Base-by-base conservation (phyloP, 2,329 filamentous ascomycete species). In the Pyrenophora graminea region DNA sequence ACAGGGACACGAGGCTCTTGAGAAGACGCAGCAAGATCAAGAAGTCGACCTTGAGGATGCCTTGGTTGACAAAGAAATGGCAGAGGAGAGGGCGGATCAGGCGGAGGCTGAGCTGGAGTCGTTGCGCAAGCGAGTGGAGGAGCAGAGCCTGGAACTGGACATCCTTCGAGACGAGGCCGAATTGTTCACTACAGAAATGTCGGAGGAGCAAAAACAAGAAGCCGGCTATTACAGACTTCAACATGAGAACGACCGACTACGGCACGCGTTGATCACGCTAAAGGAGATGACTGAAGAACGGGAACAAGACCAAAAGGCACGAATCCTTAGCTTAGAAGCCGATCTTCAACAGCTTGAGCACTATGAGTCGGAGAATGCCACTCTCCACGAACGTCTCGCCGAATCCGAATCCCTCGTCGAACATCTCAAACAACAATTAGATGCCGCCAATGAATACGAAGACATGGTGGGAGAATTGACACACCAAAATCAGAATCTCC, bases 381-480 rank as follows among this genome's bases (percentile, higher is more conserved):
- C 82, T 10, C 82, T 85, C 1, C 89, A 89, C 63, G 88, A 89
- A 61, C 91, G 89, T 68, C 76, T 97, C 9, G 74, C 83, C 3
- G 83, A 88, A 45, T 83, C 86, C 0, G 88, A 97, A 67, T 81
- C 85, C 8, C 86, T 86, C 32, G 85, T 94, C 36, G 88, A 94
- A 58, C 90, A 97, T 63, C 82, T 99, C 10, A 87, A 90, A 43
- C 89, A 96, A 69, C 94, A 97, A 72, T 83, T 99, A 2, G 92
- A 99, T 64, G 90, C 89, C 42, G 91, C 91, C 6, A 81, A 94
- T 8, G 90, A 90, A 4, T 90, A 91, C 10, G 94, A 97, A 70
- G 89, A 95, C 61, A 93, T 97, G 83, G 91, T 97, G 54, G 92
- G 96, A 72, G 89, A 95, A 57, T 81, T 99, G 33, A 91, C 89